Evolutionary conservation across 495 filamentous ascomycete genomes (phyloP), one percentile per base, ranked within the genome.

Genomic region (Elaphomyces granulatus): DNA sequence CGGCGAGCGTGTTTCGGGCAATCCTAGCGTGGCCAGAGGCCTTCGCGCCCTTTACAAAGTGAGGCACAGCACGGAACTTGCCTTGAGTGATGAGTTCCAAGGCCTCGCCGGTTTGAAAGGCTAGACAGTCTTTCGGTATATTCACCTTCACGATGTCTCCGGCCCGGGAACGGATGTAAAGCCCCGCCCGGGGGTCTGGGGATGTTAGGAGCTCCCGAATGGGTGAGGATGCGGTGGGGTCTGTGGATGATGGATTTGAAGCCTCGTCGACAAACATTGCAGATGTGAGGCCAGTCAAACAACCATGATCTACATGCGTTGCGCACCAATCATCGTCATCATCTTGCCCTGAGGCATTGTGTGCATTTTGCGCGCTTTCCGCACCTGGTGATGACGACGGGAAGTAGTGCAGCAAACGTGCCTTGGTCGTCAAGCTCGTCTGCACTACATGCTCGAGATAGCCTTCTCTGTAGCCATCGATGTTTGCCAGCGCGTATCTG

Each of bases 201-300:
- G 83, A 81, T 3, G 56, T 42, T 0, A 70, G 44, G 0, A 95
- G 71, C 56, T 94, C 85, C 1, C 71, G 66, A 4, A 94, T 71
- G 4, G 67, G 63, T 2, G 58, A 43, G 12, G 48, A 50, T 37
- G 42, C 40, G 17, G 45, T 38, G 0, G 58, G 37, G 4, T 58
- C 44, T 10, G 52, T 51, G 23, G 46, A 49, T 15, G 55, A 50
- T n/a, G 60, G 60, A 46, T 58, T 56, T 28, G 53, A 51, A 9
- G 67, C 59, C 60, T 96, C 88, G 54, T 96, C 85, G 46, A 95
- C 68, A 55, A 93, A 99, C 83, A 96, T 90, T 31, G 88, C 86
- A 4, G 81, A 86, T 1, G 92, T 99, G 20, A 99, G 68, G 14
- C 90, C 90, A 0, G 87, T 94, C 17, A 98, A 66, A 55, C 90